Percentiles rank a stretch among this genome's conserved stretches.
These are phyloP conservation scores for Eremochloa ophiuroides DNA, from an alignment of 176 grass and related monocot species.

Conservation along the genomic window DNA sequence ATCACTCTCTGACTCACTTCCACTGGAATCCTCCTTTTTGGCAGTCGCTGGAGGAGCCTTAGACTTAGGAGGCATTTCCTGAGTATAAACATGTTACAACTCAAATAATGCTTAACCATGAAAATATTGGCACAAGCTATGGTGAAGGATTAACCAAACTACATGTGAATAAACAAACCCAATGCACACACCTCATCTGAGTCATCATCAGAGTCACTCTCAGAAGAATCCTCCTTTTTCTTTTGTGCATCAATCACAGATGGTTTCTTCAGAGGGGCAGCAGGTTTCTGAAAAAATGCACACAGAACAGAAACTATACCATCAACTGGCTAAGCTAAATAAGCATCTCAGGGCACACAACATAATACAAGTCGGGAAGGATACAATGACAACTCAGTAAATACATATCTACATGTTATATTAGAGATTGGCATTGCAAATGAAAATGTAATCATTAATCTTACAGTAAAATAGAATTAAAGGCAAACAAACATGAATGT, in stretches of 20 bases:
- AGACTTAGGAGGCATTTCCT: slow-evolving; percentile 4
- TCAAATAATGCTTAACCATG: not conserved
- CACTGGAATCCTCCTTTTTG: slow-evolving; percentile 30
- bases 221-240: slow-evolving; percentile 23
- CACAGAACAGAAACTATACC: not conserved
- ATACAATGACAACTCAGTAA: not conserved
- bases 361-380: not conserved
- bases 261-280: slow-evolving; percentile 21
- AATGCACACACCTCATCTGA: slow-evolving; percentile 26
- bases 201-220: slow-evolving; percentile 39
- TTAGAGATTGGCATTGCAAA: not conserved
- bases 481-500: not conserved
- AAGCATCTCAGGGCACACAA: not conserved
- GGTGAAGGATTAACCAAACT: not conserved
- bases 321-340: not conserved
- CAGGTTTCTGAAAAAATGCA: slow-evolving; percentile 29
- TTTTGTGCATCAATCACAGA: not conserved
- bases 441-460: not conserved
- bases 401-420: not conserved
- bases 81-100: not conserved
- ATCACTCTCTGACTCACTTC: slow-evolving; percentile 29
- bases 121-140: not conserved
- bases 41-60: not conserved
- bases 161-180: not conserved
- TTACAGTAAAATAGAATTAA: not conserved